A percentile compares a stretch with the other conserved stretches of the same genome.
These are phyloP conservation scores for Hymenoscyphus repandus DNA, from an alignment of 2,329 filamentous ascomycete species.

Conservation along the genomic window DNA sequence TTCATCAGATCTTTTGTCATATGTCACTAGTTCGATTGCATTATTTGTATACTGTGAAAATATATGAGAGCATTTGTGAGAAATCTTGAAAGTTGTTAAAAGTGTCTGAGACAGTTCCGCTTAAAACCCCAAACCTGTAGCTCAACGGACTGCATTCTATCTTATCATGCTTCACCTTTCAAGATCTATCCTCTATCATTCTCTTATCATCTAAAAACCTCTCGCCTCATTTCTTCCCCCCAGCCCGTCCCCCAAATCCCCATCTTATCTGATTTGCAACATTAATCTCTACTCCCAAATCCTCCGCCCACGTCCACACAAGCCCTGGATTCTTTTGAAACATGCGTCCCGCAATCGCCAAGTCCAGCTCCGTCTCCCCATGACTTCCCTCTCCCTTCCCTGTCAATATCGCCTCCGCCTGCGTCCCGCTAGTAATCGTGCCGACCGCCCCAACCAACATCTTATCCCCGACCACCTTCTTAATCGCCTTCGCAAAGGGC, in stretches of 20 bases:
- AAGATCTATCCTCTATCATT: no score
- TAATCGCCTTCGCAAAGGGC: constrained; percentile 63
- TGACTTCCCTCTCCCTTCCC: constrained; percentile 40
- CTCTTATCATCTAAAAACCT: no score
- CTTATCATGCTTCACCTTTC: no score
- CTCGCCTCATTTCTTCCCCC: constrained; percentile 1
- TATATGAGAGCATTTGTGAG: no score
- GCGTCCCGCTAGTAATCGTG: constrained; percentile 39
- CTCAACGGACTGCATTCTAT: no score
- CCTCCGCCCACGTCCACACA: constrained; percentile 51
- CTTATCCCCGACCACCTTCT: constrained; percentile 64
- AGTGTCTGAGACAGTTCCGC: no score
- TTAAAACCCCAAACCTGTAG: no score
- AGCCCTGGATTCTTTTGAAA: constrained; percentile 56
- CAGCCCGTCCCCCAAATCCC: constrained; percentile 43
- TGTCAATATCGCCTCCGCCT: constrained; percentile 44
- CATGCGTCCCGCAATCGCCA: constrained; percentile 44
- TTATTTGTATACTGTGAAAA: no score
- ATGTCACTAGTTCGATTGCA: no score
- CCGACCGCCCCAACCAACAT: constrained; percentile 44
- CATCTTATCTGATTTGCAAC: constrained; percentile 50
- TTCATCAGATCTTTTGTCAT: no score
- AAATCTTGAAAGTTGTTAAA: no score
- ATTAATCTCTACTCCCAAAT: constrained; percentile 42
- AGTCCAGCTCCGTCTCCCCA: constrained; percentile 42